phyloP scores from a whole-genome alignment of 306 rosid species.

The Lupinus albus region DNA sequence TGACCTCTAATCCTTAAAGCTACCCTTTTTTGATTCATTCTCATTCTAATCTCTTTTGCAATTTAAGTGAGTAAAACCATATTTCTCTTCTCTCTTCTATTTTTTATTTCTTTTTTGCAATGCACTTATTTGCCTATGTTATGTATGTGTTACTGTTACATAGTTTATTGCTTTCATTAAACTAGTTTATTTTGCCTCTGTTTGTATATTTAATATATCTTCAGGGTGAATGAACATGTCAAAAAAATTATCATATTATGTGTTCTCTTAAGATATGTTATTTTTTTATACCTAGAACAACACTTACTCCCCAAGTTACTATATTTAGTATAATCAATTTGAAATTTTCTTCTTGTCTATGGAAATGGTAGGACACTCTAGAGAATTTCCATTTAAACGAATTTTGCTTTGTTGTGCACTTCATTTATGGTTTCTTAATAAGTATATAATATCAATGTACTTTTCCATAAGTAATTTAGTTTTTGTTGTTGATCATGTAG shows the following conservation, averaged over 20 bases:
- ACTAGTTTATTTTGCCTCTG: background rate
- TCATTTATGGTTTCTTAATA: background rate
- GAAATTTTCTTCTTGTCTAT: background rate
- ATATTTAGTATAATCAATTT: background rate
- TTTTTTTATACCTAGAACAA: constrained; percentile 11
- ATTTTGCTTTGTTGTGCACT: background rate
- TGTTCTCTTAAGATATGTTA: background rate
- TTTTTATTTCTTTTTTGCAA: too few relatives aligned
- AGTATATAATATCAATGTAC: too few relatives aligned
- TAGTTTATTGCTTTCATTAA: background rate
- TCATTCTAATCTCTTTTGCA: too few relatives aligned
- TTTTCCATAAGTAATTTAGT: background rate
- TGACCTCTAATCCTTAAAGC: too few relatives aligned
- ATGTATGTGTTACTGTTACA: too few relatives aligned
- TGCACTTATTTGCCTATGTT: too few relatives aligned
- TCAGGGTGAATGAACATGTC: constrained; percentile 9
- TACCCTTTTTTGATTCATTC: too few relatives aligned
- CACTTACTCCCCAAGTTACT: background rate
- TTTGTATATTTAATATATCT: background rate
- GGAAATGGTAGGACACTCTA: background rate
- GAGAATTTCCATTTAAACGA: background rate
- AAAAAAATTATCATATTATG: background rate
- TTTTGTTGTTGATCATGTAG: too few relatives aligned
- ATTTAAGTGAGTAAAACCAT: too few relatives aligned
- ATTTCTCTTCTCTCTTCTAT: too few relatives aligned